Base-by-base conservation (phyloP, 1,284 basidiomycete species). In the Tilletia horrida region DNA sequence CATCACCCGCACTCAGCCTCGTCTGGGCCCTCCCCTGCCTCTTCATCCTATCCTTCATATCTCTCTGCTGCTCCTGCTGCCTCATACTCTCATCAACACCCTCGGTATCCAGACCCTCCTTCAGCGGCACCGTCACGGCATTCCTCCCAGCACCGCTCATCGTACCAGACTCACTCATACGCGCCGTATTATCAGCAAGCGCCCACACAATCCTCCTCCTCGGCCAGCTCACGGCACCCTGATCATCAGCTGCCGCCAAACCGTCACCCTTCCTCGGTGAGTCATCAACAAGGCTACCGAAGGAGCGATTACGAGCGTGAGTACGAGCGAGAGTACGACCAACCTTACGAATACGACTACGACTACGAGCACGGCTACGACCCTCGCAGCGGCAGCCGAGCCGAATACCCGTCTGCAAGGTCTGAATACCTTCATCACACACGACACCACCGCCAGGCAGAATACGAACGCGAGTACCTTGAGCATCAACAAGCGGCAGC, bases 281-380 rank as follows among this genome's bases (percentile, higher is more conserved):
- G 23, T 7, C 27, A 52, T 25, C 50, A 52, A 23, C 50, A 52
- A 31, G 27, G 29, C 29, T 29, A 31, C 27, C 27, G 27, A 3
- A 25, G 13, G 16, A 18, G 8, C 55, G 55, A 59, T 16, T 40
- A 59, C 55, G 55, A 59, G 35, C 55, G n/a, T 16, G 55, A 59
- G 55, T 59, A 40, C 31, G 29, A 59, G 55, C 27, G 35, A 25
- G 55, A 59, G 16, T 40, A 59, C 55, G 55, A 31, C 3, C 45
- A 48, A 16, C 50, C 21, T 7, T 21, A 52, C 21, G 50, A 52
- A 25, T 52, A 52, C 50, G 50, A 52, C 23, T 52, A 52, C 50
- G 35, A 40, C 35, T 40, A 48, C 45, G 45, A 48, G 45, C 45
- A 48, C 45, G 45, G 45, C 21, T 23, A 48, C 21, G 45, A 48